Base-by-base conservation (phyloP, 163 green algal species). In the Coccomyxa subellipsoidea region DNA sequence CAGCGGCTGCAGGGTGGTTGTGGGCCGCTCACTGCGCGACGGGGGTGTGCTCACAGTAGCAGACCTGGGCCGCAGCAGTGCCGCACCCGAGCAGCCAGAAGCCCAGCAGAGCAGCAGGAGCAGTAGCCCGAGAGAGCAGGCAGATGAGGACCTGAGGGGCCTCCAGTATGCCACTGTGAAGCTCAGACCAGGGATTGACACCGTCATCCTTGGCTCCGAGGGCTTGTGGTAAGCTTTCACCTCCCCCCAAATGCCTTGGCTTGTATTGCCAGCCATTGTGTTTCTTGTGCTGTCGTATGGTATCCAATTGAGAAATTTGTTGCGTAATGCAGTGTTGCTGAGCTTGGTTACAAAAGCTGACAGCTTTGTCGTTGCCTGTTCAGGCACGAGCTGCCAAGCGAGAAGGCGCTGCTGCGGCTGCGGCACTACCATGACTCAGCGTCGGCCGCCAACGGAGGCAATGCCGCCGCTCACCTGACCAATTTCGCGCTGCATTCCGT, bases 401-500 rank as follows among this genome's bases (percentile, higher is more conserved):
- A 85, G 10, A 84, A 75, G 29, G 84, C 84, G 18, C 9, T 83
- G 31, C 80, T 85, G 54, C 69, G 84, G 34, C 40, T 85, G 47
- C 47, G 77, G 70, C 73, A 81, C 38, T 83, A 53, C 37, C 38
- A 83, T 31, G 59, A 54, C 15, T 73, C 72, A 38, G 40, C 69
- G 25, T 69, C 83, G 4, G 36, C 29, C 21, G 77, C 80, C 15
- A 83, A 73, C 29, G 36, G 40, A 29, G 80, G 80, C 53, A 81
- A 81, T 54, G 54, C 54, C 10, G 84, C 84, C 9, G 77, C 54
- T 0, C 83, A 86, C 38, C 79, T 86, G 36, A 54, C 59, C 18
- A 84, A 84, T 32, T 81, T 73, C 2, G 80, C 84, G 32, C 80
- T 87, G 77, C 84, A 87, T 77, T 76, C 79, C 35, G 80, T 87